Percentiles rank a stretch among this genome's conserved stretches.
Conservation (phyloP, 2,329 filamentous ascomycete species). For the Beauveria asiatica region DNA sequence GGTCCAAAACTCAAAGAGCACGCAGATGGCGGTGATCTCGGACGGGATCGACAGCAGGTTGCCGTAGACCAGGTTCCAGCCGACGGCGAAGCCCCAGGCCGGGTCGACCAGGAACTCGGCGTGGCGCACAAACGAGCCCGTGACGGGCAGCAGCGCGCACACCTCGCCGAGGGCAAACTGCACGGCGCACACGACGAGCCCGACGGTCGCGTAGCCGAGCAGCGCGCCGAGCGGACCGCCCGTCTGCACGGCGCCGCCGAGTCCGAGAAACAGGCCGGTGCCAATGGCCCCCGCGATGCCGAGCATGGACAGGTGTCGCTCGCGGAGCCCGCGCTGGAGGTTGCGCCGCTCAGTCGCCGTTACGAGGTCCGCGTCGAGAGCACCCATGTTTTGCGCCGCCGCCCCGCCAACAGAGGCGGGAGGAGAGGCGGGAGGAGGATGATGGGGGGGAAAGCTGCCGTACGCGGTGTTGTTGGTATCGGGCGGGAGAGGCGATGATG, state of each 20-base stretch:
- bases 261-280: conserved; percentile 52
- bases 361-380: conserved; percentile 32
- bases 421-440: too few species aligned
- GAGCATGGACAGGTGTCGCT: conserved; percentile 51
- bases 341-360: conserved; percentile 40
- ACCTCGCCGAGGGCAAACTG: conserved; percentile 53
- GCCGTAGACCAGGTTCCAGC: conserved; percentile 48
- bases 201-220: conserved; percentile 47
- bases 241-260: conserved; percentile 43
- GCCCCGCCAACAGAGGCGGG: too few species aligned
- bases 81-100: conserved; percentile 46
- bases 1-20: conserved; percentile 57
- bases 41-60: conserved; percentile 46
- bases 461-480: not conserved
- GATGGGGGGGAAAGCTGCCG: not conserved
- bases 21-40: conserved; percentile 55
- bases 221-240: conserved; percentile 41
- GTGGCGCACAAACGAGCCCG: conserved; percentile 54
- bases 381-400: too few species aligned
- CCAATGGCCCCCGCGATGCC: conserved; percentile 54
- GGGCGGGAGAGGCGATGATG: too few species aligned
- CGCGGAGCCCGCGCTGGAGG: conserved; percentile 37
- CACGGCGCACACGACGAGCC: conserved; percentile 47
- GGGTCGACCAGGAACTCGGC: conserved; percentile 53
- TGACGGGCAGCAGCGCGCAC: conserved; percentile 52